Base-by-base conservation (phyloP, 108 stramenopile species). In the Conticribra guillardii region DNA sequence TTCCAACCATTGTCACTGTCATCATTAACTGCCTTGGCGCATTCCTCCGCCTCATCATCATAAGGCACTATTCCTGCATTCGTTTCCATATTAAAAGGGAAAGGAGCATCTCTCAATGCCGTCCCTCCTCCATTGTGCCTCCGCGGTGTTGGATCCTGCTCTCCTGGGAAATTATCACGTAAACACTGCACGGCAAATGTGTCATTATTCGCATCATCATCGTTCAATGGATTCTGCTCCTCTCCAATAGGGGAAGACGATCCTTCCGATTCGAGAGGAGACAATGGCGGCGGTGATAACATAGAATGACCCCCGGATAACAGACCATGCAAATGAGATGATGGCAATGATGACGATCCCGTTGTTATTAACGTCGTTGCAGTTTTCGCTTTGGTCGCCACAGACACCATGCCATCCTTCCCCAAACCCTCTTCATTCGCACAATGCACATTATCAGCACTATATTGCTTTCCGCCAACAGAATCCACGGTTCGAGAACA, bases 401-500 rank as follows among this genome's bases (percentile, higher is more conserved):
- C 45, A 19, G 24, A 32, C 56, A 33, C 62, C 21, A 34, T n/a
- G 24, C 21, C 15, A 61, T n/a, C n/a, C n/a, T n/a, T n/a, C n/a
- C n/a, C n/a, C n/a, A n/a, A n/a, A n/a, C n/a, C n/a, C n/a, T n/a
- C n/a, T n/a, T n/a, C n/a, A n/a, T n/a, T n/a, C n/a, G n/a, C n/a
- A n/a, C n/a, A n/a, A n/a, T 57, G 41, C 33, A 15, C 19, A 28
- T 44, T 28, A 1, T 24, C 28, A 33, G 32, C 22, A 18, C 17
- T 55, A 26, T 32, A 18, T 23, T 33, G 15, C 22, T 33, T 18
- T 11, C 67, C 24, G 1, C 16, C 44, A 45, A 70, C 47, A 0
- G 71, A 67, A 4, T 82, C 71, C 17, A 79, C 27, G 23, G 81
- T 79, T 33, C 73, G 45, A 19, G 44, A 32, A 69, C 81, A 82